phyloP scores from a whole-genome alignment of 257 asterid species.

The Solanum pimpinellifolium region DNA sequence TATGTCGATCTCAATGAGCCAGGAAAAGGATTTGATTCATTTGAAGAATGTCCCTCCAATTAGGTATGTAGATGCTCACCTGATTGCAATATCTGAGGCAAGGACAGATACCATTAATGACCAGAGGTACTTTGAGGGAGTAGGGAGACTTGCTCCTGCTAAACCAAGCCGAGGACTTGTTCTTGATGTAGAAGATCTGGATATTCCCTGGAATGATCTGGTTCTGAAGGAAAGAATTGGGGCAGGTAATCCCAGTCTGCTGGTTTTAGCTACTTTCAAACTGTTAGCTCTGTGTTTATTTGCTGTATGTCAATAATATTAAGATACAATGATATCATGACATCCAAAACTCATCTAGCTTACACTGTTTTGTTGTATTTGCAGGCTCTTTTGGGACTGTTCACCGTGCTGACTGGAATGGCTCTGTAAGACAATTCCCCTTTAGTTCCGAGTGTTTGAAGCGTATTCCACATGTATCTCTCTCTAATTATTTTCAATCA shows the following conservation, averaged over 20 bases:
- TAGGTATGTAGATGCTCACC: conserved; percentile 26
- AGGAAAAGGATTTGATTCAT: conserved; percentile 22
- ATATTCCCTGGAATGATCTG: conserved; percentile 88
- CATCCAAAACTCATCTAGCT: neutral
- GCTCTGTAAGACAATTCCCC: conserved; percentile 56
- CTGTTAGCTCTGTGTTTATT: neutral
- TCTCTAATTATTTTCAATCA: neutral
- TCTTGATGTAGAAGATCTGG: conserved; percentile 66
- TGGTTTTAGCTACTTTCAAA: neutral
- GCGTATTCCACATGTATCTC: neutral
- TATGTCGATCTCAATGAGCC: conserved; percentile 22
- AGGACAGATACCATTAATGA: conserved; percentile 24
- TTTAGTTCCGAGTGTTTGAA: neutral
- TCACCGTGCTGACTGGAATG: conserved; percentile 99
- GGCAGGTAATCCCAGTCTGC: conserved; percentile 52
- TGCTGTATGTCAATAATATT: neutral
- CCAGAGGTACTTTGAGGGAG: conserved; percentile 19
- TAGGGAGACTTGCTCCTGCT: conserved; percentile 34
- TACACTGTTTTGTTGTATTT: conserved; percentile 5
- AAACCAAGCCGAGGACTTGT: conserved; percentile 29
- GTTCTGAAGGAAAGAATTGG: conserved; percentile 76
- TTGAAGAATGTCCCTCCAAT: conserved; percentile 24
- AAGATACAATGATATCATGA: neutral
- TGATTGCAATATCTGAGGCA: conserved; percentile 5
- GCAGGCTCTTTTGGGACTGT: conserved; percentile 97